Evolutionary conservation across 257 asterid genomes (phyloP), one percentile per base, ranked within the genome.

Genomic region (Petrea volubilis): DNA sequence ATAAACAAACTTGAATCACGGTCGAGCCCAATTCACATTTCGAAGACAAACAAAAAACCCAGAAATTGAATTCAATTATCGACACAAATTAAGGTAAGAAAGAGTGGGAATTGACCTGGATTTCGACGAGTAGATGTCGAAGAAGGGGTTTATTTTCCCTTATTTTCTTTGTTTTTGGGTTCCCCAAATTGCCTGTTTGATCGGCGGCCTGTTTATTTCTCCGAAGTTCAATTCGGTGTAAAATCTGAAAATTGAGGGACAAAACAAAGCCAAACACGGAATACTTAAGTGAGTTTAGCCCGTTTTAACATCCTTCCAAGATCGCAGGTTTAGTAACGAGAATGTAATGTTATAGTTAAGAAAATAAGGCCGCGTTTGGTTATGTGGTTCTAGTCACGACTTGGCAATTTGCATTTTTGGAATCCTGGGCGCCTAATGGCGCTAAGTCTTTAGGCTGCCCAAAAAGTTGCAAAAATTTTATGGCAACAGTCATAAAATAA

Each of bases 91-190:
- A 69, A 60, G 20, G 47, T 21, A 18, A 53, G 59, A 56, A 29
- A 74, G 27, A 59, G 63, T 33, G 62, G 73, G 64, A 82, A 81
- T 74, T 71, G 73, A 86, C 96, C 92, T 87, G 82, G 64, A 29
- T 57, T n/a, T 40, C 8, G 78, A 46, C 53, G 80, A 72, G 79
- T 68, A 67, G 81, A 72, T 64, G 67, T 64, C 63, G 72, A 29
- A 57, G 59, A 64, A 23, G 74, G 58, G 65, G 67, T 18, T 29
- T 28, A 52, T 25, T 67, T 34, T 28, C 20, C 40, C 67, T 44
- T 23, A 43, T 21, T 67, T 72, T 56, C 65, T 33, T 31, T n/a
- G 33, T 15, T 20, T 46, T 17, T 13, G 51, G 40, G 72, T 38
- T 9, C 62, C 76, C 77, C 46, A 67, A 71, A 67, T 80, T 46